These are phyloP conservation scores for Ceratobasidium sp. DNA, from an alignment of 1,284 basidiomycete genomes.

Conservation along the genomic window DNA sequence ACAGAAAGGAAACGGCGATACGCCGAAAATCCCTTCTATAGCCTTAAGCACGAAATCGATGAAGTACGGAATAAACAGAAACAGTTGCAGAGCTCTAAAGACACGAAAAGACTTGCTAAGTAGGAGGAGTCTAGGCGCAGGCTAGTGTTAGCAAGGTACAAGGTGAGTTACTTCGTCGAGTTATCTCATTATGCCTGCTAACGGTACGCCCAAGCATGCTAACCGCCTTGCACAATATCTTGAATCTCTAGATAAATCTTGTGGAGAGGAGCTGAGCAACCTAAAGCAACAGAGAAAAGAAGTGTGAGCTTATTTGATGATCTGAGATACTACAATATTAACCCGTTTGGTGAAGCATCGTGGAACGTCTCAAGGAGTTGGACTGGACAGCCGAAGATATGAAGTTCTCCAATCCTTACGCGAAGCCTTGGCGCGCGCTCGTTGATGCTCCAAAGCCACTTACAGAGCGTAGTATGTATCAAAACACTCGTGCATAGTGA, in stretches of 20 bases:
- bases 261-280: background rate
- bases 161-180: background rate
- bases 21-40: background rate
- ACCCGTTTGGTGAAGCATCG: background rate
- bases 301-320: background rate
- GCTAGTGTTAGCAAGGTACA: background rate
- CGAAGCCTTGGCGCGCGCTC: conserved; percentile 7
- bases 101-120: background rate
- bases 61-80: background rate
- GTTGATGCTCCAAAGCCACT: conserved; percentile 27
- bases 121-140: background rate
- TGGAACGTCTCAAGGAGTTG: background rate
- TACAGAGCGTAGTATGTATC: conserved; percentile 7
- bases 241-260: background rate
- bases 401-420: background rate
- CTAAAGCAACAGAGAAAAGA: background rate
- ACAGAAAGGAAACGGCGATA: background rate
- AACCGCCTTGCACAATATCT: background rate
- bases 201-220: background rate
- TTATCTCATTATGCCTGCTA: too few relatives aligned
- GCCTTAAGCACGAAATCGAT: background rate
- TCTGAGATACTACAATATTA: background rate
- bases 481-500: too few relatives aligned
- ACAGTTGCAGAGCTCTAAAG: background rate
- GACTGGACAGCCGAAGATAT: conserved; percentile 3